Evolutionary conservation across 805 yeast genomes (phyloP), one percentile per base, ranked within the genome.

Genomic region (Metschnikowia bowlesiae): DNA sequence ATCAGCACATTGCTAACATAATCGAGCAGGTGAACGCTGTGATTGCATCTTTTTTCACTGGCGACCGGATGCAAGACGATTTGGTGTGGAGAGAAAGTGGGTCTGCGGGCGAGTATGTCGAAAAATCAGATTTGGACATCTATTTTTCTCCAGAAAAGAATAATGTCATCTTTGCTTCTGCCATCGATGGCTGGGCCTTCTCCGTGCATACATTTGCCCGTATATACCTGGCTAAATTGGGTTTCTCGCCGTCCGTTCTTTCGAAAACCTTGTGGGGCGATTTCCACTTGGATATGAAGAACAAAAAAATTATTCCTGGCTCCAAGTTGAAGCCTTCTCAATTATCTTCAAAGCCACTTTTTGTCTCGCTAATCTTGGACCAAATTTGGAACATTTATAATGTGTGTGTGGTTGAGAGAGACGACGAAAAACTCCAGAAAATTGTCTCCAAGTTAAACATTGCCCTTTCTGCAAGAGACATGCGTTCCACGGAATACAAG

Each of bases 161-260:
- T 63, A 92, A 92, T 62, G 97, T 92, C 5, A 81, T 92, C 0
- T 92, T 92, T 72, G 92, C 96, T 0, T 77, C 82, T 30, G 99
- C 99, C 1, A 75, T 87, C 16, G 99, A 94, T 69, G 98, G 98
- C 10, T 94, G 99, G 98, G 99, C 98, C 1, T 94, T 94, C 67
- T 87, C 89, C 39, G 75, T 94, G 45, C 82, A 88, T 46, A 96
- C 94, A 57, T 87, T 94, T 67, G 87, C 97, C 7, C 84, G 86
- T 50, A 82, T 94, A 33, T 89, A 89, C 64, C 94, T 86, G 69
- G 81, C 81, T 44, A 89, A 89, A 60, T 71, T 92, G 16, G 97
- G 96, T 0, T 85, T 92, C 57, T 87, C 88, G 55, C 83, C 90
- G 54, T 81, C 82, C 16, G 88, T 82, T 48, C 75, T 94, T 41